Base-by-base conservation (phyloP, 768 basidiomycete genomes). In the Obba rivulosa region DNA sequence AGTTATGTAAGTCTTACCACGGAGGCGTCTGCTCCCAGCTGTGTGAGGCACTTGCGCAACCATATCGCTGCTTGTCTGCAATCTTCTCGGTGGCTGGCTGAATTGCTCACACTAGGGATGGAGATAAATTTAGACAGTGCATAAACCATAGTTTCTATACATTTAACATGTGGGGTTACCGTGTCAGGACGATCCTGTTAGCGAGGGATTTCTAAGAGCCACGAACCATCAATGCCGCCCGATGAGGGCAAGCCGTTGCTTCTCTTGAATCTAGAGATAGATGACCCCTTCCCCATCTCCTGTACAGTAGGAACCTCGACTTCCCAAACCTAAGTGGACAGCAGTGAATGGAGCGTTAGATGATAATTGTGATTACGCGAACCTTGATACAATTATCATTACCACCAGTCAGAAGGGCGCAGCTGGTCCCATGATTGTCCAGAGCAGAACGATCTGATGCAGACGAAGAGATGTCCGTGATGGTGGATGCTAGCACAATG, bases 51-150 rank as follows among this genome's bases (percentile, higher is more conserved):
- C 56, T 91, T 92, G 60, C 87, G 86, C 48, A 98, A 68, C 84
- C 92, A 93, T 38, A 94, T 85, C 4, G 92, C 93, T 1, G 92
- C 89, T 62, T 98, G 95, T 45, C 92, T 78, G 62, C 96, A 99
- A 62, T 94, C 86, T 63, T 92, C 91, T 47, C 80, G 75, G 61
- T 87, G 80, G 1, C 68, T 61, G 1, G 79, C 74, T 48, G 74
- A 73, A 41, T 76, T 80, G 58, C 90, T 92, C 43, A 99, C 78
- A 39, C 92, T 95, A 1, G 84, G 89, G 36, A 93, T 87, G 0
- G 91, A 81, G 5, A 96, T 75, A 53, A 99, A 91, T 60, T 88
- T 87, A 0, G 85, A 82, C 4, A 95, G 72, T 0, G 89, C 89
- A 58, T 84, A 85, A 2, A 81, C 73, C 71, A 94, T 74, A 11